Evolutionary conservation across 495 filamentous ascomycete genomes (phyloP).

Genomic region (Penicillium taxi): DNA sequence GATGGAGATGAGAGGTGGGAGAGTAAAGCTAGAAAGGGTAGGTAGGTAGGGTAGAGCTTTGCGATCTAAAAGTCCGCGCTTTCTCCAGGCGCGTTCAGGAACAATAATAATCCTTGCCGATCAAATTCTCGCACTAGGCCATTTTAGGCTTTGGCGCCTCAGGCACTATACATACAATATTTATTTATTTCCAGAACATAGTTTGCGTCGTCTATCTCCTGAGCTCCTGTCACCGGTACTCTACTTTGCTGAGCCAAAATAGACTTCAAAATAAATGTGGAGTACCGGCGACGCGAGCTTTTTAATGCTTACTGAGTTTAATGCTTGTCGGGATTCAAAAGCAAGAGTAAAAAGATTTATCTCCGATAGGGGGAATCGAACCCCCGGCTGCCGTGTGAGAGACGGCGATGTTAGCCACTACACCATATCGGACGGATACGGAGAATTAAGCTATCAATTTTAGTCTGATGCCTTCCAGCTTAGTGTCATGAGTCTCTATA

Average conservation of each 20-base stretch:
- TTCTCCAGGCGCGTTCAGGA: slow-evolving; percentile 18
- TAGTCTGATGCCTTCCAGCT: too few relatives aligned
- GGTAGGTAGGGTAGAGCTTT: too few relatives aligned
- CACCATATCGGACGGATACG: slow-evolving; percentile 37
- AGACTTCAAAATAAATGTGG: too few relatives aligned
- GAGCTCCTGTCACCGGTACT: too few relatives aligned
- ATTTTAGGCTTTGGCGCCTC: neutral
- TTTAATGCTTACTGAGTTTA: too few relatives aligned
- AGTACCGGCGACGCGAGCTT: too few relatives aligned
- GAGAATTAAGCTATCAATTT: too few relatives aligned
- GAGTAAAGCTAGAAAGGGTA: slow-evolving; percentile 11
- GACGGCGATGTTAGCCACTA: slow-evolving; percentile 38
- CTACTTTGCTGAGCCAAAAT: too few relatives aligned
- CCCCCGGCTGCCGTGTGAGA: slow-evolving; percentile 37
- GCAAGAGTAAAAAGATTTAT: slow-evolving; percentile 17
- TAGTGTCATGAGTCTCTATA: too few relatives aligned
- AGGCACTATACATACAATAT: neutral
- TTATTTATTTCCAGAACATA: neutral
- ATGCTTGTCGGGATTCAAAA: too few relatives aligned
- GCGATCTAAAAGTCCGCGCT: slow-evolving; percentile 29
- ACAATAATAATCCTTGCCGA: slow-evolving; percentile 8
- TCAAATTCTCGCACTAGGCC: neutral
- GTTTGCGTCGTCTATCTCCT: too few relatives aligned
- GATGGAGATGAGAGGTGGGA: too few relatives aligned
- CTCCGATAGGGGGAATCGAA: slow-evolving; percentile 37